Evolutionary conservation across 2,329 filamentous ascomycete genomes (phyloP), one percentile per base, ranked within the genome.

Genomic region (Mycogone perniciosa): DNA sequence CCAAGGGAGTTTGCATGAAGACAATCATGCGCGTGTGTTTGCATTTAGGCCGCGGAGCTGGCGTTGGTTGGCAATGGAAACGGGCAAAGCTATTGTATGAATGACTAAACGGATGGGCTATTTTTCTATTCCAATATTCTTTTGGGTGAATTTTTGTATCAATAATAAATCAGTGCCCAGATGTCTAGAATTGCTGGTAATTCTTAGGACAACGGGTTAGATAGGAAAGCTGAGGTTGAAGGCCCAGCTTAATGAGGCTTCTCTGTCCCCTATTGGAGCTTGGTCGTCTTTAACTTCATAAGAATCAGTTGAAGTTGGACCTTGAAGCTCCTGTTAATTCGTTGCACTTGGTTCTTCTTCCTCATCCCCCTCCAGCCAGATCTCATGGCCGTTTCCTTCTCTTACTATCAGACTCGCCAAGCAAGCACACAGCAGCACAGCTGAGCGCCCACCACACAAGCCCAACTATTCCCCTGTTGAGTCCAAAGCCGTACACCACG

Each of bases 301-400:
- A 20, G 20, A 20, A 20, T 20, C 20, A 20, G 20, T 35, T 35
- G 33, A 7, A 7, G 33, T 35, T 7, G 33, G 11, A 20, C 20
- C 26, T 5, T 9, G 8, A 26, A 31, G 4, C 5, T 4, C 40
- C 31, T 29, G 46, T 46, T 31, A 10, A 31, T 37, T 31, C 11
- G n/a, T 29, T 29, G n/a, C 30, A 13, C 43, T 53, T 34, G 43
- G 20, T 31, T 56, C 51, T 5, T 52, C 52, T 61, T 61, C 56
- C 30, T 79, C 74, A 55, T 85, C 82, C 0, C 81, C 82, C 30
- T 83, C 79, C 2, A 86, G 62, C 71, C 81, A 73, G 42, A 86
- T 79, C 63, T 85, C 82, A 62, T 85, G 81, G 0, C 83, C 83
- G 59, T 82, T 70, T 0, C 82, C 82, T 56, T 86, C 82, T 46